Conservation (phyloP, 306 rosid species). For the Herpetospermum pedunculosum region DNA sequence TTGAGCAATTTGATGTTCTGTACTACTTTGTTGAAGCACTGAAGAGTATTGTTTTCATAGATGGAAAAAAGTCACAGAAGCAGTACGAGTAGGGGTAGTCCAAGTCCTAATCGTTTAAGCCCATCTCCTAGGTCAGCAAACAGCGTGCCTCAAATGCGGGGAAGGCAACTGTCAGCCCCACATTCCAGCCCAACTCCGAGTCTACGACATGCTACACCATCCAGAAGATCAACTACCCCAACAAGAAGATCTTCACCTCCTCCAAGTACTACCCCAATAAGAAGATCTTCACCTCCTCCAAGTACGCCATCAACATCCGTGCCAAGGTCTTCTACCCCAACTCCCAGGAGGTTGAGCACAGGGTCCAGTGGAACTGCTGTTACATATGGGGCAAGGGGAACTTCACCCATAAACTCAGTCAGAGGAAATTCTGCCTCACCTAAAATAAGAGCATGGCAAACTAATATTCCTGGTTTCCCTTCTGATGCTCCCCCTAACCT, state of each 20-base stretch:
- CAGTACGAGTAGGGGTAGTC: slow-evolving; percentile 76
- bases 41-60: slow-evolving; percentile 25
- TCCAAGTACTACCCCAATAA: slow-evolving; percentile 38
- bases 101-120: slow-evolving; percentile 75
- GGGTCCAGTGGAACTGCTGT: slow-evolving; percentile 35
- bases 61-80: slow-evolving; percentile 77
- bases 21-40: slow-evolving; percentile 1
- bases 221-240: slow-evolving; percentile 46
- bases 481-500: slow-evolving; percentile 81
- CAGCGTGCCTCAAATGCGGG: slow-evolving; percentile 47
- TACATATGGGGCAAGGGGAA: slow-evolving; percentile 50
- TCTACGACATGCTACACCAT: slow-evolving; percentile 35
- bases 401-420: slow-evolving; percentile 53
- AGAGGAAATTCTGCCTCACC: slow-evolving; percentile 84
- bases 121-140: slow-evolving; percentile 66
- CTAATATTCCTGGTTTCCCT: slow-evolving; percentile 79
- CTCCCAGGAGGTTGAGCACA: slow-evolving; percentile 55
- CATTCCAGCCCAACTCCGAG: slow-evolving; percentile 63
- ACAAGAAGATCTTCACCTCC: slow-evolving; percentile 51
- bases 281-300: slow-evolving; percentile 68
- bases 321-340: slow-evolving; percentile 54
- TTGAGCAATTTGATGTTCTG: slow-evolving; percentile 12
- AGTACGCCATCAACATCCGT: slow-evolving; percentile 49
- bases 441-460: slow-evolving; percentile 76
- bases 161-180: slow-evolving; percentile 50